Evolutionary conservation across 2,329 filamentous ascomycete species (phyloP), one percentile per base, ranked within the genome.

Genomic region (Colletotrichum tropicicola): DNA sequence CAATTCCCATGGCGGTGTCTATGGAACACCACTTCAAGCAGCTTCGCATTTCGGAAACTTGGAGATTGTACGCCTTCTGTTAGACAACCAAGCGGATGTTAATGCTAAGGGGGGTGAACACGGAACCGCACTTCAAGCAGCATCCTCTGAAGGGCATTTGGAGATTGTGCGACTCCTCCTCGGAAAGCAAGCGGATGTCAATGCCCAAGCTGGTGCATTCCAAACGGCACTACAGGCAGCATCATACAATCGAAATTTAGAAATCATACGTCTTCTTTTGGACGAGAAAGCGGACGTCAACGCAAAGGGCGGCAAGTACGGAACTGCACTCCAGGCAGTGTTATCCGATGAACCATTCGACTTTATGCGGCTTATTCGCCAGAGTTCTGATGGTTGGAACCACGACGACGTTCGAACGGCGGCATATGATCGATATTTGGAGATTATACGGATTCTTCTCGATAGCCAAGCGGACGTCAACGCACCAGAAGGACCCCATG

Each of bases 351-450:
- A 15, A 1, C 10, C 12, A 13, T 1, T 6, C 2, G 2, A 15
- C 4, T 3, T 35, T 4, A 15, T 35, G 2, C 12, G 6, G 32
- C 15, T 35, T 5, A 10, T 35, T 15, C 32, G 12, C 6, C 12
- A 35, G 15, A 35, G 9, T 15, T 2, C 12, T 35, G 10, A 15
- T 35, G 32, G 32, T 15, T 13, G 15, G 2, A 35, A 35, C 10
- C 9, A 8, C 2, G 2, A 5, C 3, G 9, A 5, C 8, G 2
- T 35, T 6, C 3, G 2, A 6, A 15, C 32, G 12, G 10, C 32
- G 10, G 12, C 8, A 4, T 3, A 3, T 5, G 2, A 6, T 3
- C 8, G 10, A 2, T 5, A 15, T 3, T 4, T 13, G 10, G 2
- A 15, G 1, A 35, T 35, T 12, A 15, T 15, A 10, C 12, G 15